Conservation (phyloP, 352 stramenopile genomes). For the Saprolegnia diclina region DNA sequence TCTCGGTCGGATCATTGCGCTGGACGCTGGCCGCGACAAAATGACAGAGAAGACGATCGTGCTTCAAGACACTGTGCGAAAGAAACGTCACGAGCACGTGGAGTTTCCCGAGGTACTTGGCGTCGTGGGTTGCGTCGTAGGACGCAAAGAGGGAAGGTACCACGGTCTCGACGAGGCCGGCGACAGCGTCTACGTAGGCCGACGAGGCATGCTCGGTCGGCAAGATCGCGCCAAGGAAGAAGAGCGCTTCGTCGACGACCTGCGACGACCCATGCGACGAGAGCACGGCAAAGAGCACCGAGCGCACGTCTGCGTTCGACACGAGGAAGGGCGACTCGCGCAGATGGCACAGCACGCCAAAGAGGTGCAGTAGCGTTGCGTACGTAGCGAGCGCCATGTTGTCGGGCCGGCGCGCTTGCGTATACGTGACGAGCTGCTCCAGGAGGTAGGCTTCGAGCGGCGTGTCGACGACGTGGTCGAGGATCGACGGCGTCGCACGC, state of each 20-base stretch:
- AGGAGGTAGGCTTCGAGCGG: conserved; percentile 39
- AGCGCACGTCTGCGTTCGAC: not conserved
- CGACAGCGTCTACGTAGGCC: not conserved
- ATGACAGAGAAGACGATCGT: not conserved
- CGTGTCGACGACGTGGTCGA: conserved; percentile 40
- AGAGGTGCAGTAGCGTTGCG: not conserved
- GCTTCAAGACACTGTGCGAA: not conserved
- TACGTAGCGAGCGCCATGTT: conserved; percentile 18
- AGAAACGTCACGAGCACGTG: not conserved
- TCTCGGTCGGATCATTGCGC: not conserved
- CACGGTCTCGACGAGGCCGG: not conserved
- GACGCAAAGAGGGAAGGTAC: not conserved
- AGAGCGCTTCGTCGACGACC: not conserved
- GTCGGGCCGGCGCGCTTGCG: not conserved
- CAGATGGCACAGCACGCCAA: not conserved
- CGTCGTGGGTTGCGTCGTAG: not conserved
- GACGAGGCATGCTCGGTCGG: not conserved
- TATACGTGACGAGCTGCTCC: conserved; percentile 33
- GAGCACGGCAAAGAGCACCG: conserved; percentile 1
- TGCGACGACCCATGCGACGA: not conserved
- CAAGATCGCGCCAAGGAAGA: not conserved
- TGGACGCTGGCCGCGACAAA: conserved; percentile 1
- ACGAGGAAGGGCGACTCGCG: not conserved
- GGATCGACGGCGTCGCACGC: conserved; percentile 32
- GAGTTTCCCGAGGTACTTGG: not conserved